Conservation (phyloP, 1,139 yeast genomes). For the Yamadazyma trypodendri region DNA sequence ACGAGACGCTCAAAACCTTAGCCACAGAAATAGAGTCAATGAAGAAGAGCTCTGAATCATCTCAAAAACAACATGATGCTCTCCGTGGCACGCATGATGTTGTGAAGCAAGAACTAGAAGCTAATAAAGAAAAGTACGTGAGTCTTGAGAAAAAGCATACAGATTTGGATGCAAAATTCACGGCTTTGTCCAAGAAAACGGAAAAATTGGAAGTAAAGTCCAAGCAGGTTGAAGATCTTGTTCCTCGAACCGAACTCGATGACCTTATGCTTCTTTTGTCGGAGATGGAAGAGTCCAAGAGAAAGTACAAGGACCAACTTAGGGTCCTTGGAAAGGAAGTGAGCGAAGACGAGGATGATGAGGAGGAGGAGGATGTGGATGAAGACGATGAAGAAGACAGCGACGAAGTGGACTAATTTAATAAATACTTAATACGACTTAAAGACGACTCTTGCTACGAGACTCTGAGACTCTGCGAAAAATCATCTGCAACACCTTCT, state of each 20-base stretch:
- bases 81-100: too few species aligned
- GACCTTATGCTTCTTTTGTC: slow-evolving; percentile 73
- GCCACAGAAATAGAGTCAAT: slow-evolving; percentile 5
- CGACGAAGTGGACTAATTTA: slow-evolving; percentile 4
- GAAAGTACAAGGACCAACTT: slow-evolving; percentile 55
- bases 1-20: slow-evolving; percentile 3
- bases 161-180: neutral
- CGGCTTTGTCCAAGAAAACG: neutral
- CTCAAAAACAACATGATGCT: neutral
- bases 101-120: neutral
- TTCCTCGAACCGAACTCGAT: slow-evolving; percentile 65
- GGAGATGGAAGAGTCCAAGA: slow-evolving; percentile 69
- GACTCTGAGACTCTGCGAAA: neutral
- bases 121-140: neutral
- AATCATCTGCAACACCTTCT: neutral
- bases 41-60: neutral
- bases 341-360: slow-evolving; percentile 45
- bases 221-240: slow-evolving; percentile 21
- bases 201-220: neutral
- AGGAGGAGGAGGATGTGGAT: slow-evolving; percentile 26
- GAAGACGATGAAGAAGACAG: slow-evolving; percentile 12
- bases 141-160: neutral
- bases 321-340: slow-evolving; percentile 48
- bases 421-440: too few species aligned
- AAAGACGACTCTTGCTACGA: too few species aligned